A percentile compares a stretch with the other conserved stretches of the same genome.
These are phyloP conservation scores for Maudiozyma pseudohumilis DNA, from an alignment of 805 yeast species.

Conservation along the genomic window DNA sequence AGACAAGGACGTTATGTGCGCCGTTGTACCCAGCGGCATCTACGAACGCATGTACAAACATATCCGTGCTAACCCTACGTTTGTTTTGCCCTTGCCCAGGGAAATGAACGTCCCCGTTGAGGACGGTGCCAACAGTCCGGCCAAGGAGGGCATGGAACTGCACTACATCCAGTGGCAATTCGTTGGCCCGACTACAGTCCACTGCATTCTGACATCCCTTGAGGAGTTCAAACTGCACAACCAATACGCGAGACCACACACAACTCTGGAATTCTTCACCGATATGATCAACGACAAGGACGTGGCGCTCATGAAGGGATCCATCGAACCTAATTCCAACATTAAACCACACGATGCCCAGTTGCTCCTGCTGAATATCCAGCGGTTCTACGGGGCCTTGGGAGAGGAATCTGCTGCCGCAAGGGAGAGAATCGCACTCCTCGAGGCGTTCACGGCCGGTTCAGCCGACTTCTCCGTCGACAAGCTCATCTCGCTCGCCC, in stretches of 20 bases:
- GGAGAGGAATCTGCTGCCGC: slow-evolving; percentile 35
- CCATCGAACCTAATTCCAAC: slow-evolving; percentile 60
- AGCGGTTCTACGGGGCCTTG: slow-evolving; percentile 73
- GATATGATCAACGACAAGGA: slow-evolving; percentile 55
- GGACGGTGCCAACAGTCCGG: slow-evolving; percentile 31
- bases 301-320: slow-evolving; percentile 77
- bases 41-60: slow-evolving; percentile 52
- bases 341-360: slow-evolving; percentile 70
- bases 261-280: slow-evolving; percentile 78
- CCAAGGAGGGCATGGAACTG: slow-evolving; percentile 50
- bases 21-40: slow-evolving; percentile 48
- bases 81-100: slow-evolving; percentile 84
- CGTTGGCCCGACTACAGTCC: slow-evolving; percentile 73
- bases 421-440: slow-evolving; percentile 43
- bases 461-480: slow-evolving; percentile 56
- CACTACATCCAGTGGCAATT: slow-evolving; percentile 93
- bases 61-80: slow-evolving; percentile 69
- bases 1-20: slow-evolving; percentile 52
- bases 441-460: slow-evolving; percentile 64
- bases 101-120: slow-evolving; percentile 34
- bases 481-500: slow-evolving; percentile 57
- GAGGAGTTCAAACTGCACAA: slow-evolving; percentile 85
- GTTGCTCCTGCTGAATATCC: slow-evolving; percentile 61
- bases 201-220: slow-evolving; percentile 82
- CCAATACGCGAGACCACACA: slow-evolving; percentile 92